Evolutionary conservation across 1,139 yeast genomes (phyloP), one percentile per base, ranked within the genome.

Genomic region (Pichia sp.): DNA sequence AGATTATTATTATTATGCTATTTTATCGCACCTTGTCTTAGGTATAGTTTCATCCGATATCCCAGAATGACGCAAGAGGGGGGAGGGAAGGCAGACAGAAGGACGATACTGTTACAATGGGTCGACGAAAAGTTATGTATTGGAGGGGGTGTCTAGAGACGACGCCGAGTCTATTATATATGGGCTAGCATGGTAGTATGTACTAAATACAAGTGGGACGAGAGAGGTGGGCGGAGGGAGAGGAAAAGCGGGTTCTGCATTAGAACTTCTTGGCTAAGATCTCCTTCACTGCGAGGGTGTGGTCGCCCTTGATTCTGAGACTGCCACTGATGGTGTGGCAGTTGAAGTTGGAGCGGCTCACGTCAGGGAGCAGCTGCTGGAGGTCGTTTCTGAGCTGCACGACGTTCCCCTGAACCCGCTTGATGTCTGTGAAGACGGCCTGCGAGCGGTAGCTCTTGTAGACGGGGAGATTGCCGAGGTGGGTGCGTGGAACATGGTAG

Each of bases 401-500:
- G 16, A 82, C 70, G 65, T 85, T 84, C 3, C 95, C 95, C 58
- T 76, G 72, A 41, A 87, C 74, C 60, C 81, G 79, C 67, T 84
- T 82, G 47, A 87, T 75, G 64, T 85, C 89, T 0, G 93, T 86
- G 56, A 75, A 74, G 38, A 72, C 68, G 54, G 78, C 79, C 34
- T 84, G 79, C 54, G 80, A 71, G 59, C 74, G 76, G 55, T 76
- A 67, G 58, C 84, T 85, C 57, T 77, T 74, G 68, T 86, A 87
- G 1, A 87, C 84, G 32, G 93, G 93, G 70, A 88, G 75, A 65
- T 84, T 83, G 5, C 87, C 86, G 54, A 73, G 76, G 29, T 76
- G 71, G 10, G 87, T 76, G 68, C 85, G 82, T 45, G 74, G 70
- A 41, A 86, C 71, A 64, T 67, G 72, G 67, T 86, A 86, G 45